Base-by-base conservation (phyloP, 176 grass and related monocot species). In the Lolium multiflorum region DNA sequence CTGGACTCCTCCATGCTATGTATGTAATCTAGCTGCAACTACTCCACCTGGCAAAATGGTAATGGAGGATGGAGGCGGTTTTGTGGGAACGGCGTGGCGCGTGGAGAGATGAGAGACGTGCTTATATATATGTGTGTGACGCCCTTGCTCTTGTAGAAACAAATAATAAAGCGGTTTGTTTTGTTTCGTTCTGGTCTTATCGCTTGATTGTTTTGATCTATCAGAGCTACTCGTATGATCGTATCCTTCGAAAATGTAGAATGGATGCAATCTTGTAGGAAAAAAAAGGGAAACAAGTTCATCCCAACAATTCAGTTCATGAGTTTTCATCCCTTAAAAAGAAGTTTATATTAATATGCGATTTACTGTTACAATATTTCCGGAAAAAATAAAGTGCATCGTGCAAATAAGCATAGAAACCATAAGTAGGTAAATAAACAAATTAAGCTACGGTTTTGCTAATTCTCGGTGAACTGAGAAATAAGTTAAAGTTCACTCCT, bases 41-140 rank as follows among this genome's bases (percentile, higher is more conserved):
- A 24, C n/a, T 3, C 58, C 58, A 24, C 58, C 58, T 22, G 25
- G 60, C 10, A 26, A 65, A 39, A 18, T 1, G 64, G 64, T 2
- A 35, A 35, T 26, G 71, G 71, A 74, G 72, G 72, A 49, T 26
- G 72, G 72, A 52, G 47, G 72, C 4, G 48, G 72, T 50, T n/a
- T 75, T 51, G 72, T 31, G 38, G 68, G 68, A n/a, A n/a, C 5
- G 68, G 38, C 72, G 24, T 6, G 21, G 28, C 31, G 64, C 28
- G 31, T 26, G 46, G 44, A 50, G 46, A 48, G 43, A 73, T 7
- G 43, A 48, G 70, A 73, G 41, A 73, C 70, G 41, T 47, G 70
- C 43, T 73, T 48, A 73, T 74, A 74, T 74, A 74, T 28, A 4
- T 69, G 65, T 69, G 65, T 39, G 3, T 75, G 47, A 26, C 72